These are phyloP conservation scores for Talaromyces sp. DNA, from an alignment of 2,329 filamentous ascomycete species.

Conservation along the genomic window DNA sequence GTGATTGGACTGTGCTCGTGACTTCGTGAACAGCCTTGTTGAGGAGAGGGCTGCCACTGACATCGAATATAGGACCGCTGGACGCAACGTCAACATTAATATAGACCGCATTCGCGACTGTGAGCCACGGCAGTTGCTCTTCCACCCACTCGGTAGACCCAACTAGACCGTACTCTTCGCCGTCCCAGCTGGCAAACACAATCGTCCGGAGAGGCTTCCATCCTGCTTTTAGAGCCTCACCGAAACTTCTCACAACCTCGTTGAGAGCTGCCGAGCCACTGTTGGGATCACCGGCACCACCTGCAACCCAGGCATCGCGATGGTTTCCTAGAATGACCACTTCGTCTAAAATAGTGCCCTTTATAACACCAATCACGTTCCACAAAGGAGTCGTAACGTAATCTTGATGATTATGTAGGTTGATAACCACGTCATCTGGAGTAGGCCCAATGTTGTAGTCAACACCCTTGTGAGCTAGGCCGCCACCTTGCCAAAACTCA, in stretches of 20 bases:
- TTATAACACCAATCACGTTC: constrained; percentile 91
- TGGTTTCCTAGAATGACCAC: constrained; percentile 91
- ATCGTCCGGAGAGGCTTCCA: constrained; percentile 89
- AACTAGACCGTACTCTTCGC: constrained; percentile 80
- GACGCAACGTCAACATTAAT: constrained; percentile 81
- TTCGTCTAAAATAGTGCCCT: constrained; percentile 79
- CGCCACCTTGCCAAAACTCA: constrained; percentile 69
- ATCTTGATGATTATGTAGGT: constrained; percentile 75
- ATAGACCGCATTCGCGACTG: constrained; percentile 71
- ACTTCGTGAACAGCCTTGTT: constrained; percentile 70
- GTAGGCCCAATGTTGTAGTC: constrained; percentile 83
- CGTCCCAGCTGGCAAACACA: constrained; percentile 83
- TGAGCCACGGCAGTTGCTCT: constrained; percentile 80
- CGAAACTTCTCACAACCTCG: constrained; percentile 74
- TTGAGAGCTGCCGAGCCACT: constrained; percentile 77
- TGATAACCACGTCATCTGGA: constrained; percentile 67
- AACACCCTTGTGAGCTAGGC: constrained; percentile 75
- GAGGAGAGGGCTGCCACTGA: constrained; percentile 71
- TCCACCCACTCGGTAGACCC: constrained; percentile 94
- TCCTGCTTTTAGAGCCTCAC: constrained; percentile 66
- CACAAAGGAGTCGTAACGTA: constrained; percentile 80
- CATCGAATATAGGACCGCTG: constrained; percentile 61
- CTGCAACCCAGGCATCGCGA: constrained; percentile 83
- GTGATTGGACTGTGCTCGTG: constrained; percentile 62
- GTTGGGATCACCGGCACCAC: constrained; percentile 81